Evolutionary conservation across 2,329 filamentous ascomycete species (phyloP), one percentile per base, ranked within the genome.

Genomic region (Venturia nashicola): DNA sequence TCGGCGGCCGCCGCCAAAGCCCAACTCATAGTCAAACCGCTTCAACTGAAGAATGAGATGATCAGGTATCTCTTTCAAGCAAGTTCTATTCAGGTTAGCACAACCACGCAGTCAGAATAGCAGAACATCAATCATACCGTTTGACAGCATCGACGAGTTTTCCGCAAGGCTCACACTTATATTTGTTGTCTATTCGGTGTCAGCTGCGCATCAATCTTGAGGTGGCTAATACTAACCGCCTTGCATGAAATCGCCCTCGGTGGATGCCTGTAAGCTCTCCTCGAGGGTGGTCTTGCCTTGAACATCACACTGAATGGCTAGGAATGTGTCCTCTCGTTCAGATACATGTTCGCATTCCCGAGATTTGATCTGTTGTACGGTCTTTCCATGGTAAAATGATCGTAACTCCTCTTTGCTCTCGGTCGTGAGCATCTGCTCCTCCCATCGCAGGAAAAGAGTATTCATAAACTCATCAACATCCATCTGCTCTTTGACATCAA

Each of bases 391-490:
- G 71, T 94, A 99, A 70, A 97, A 94, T 0, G 86, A 86, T 61
- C 89, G 84, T 67, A 99, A 88, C 27, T 76, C 77, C 67, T 84
- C 86, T 74, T 90, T 96, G 42, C 85, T 84, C n/a, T 85, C 81
- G 1, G 80, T 75, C 11, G 83, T 82, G 20, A 82, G 74, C 67
- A 97, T 85, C 70, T 96, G 90, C 9, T 85, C 83, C 72, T 99
- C 95, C 83, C 91, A 91, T 34, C 91, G 85, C 73, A 96, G 91
- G 69, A 97, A 94, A 0, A 99, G 82, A 5, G 96, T 82, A 70
- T 94, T 96, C 77, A 95, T 97, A 72, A 97, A 99, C 72, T 97
- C 92, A 69, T 97, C 94, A 5, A 97, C 94, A 72, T 99, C 94
- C 90, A 99, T 97, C 74, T 99, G 94, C 65, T 89, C 85, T 64